Conservation (phyloP, 2,329 filamentous ascomycete genomes). For the Davidsoniella virescens region DNA sequence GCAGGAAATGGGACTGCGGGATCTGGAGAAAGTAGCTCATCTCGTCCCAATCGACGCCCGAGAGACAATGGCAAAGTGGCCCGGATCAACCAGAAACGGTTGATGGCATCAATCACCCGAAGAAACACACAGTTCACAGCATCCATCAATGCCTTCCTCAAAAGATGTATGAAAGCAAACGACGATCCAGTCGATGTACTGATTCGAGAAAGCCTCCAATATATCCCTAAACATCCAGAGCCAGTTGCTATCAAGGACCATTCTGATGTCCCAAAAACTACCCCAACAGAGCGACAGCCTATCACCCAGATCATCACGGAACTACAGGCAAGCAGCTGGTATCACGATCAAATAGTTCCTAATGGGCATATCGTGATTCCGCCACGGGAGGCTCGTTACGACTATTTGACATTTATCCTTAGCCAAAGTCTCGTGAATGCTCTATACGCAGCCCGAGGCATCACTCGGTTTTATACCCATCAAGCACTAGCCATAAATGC, state of each 20-base stretch:
- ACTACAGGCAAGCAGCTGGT: conserved; percentile 71
- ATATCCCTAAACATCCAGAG: conserved; percentile 20
- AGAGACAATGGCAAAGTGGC: conserved; percentile 43
- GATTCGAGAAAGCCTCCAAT: conserved; percentile 45
- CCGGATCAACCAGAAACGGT: conserved; percentile 6
- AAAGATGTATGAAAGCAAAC: conserved; percentile 47
- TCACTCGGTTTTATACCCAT: conserved; percentile 75
- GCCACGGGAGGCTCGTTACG: conserved; percentile 63
- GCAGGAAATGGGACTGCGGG: neutral
- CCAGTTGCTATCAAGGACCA: neutral
- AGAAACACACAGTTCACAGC: conserved; percentile 68
- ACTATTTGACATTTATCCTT: conserved; percentile 68
- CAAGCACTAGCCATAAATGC: conserved; percentile 89
- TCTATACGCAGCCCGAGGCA: conserved; percentile 78
- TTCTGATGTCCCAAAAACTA: conserved; percentile 45
- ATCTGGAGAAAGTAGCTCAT: neutral
- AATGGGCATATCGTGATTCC: conserved; percentile 87
- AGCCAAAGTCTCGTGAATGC: conserved; percentile 93
- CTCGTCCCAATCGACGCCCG: conserved; percentile 81
- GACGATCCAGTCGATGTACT: conserved; percentile 54
- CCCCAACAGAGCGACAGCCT: conserved; percentile 63
- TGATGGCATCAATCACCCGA: conserved; percentile 55
- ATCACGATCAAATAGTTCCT: conserved; percentile 80
- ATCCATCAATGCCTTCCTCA: conserved; percentile 63
- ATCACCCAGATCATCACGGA: conserved; percentile 77